phyloP scores from a whole-genome alignment of 345 rosid genomes.

The Eucalyptus virginea region DNA sequence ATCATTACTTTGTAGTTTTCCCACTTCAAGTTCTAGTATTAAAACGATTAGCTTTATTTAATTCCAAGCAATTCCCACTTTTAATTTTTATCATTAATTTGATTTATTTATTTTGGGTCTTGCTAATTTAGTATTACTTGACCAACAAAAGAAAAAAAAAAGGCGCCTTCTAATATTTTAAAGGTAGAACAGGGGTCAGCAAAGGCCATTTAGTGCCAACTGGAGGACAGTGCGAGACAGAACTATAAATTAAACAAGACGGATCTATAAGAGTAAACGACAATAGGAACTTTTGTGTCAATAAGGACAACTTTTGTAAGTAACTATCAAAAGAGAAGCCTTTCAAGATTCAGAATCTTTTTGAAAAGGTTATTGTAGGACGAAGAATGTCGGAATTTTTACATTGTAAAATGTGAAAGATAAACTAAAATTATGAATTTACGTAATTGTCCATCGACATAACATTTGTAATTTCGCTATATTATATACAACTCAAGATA shows the following conservation, averaged over 20 bases:
- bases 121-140: not conserved
- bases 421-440: not conserved
- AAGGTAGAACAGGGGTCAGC: not conserved
- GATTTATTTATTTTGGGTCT: not conserved
- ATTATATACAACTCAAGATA: not conserved
- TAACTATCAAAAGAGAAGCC: too few species aligned
- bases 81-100: not conserved
- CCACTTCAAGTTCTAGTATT: not conserved
- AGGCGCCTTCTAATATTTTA: not conserved
- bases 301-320: too few species aligned
- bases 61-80: not conserved
- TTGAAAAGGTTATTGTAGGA: not conserved
- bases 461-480: not conserved
- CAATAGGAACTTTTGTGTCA: not conserved
- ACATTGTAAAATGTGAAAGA: not conserved
- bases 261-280: not conserved
- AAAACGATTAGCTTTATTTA: not conserved
- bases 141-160: not conserved
- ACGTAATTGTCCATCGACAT: not conserved
- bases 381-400: not conserved
- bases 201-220: not conserved
- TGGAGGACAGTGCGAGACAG: not conserved
- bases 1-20: not conserved
- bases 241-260: fast-evolving
- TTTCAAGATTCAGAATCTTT: not conserved